These are phyloP conservation scores for Diaporthe ilicicola DNA, from an alignment of 2,329 filamentous ascomycete species.

Conservation along the genomic window DNA sequence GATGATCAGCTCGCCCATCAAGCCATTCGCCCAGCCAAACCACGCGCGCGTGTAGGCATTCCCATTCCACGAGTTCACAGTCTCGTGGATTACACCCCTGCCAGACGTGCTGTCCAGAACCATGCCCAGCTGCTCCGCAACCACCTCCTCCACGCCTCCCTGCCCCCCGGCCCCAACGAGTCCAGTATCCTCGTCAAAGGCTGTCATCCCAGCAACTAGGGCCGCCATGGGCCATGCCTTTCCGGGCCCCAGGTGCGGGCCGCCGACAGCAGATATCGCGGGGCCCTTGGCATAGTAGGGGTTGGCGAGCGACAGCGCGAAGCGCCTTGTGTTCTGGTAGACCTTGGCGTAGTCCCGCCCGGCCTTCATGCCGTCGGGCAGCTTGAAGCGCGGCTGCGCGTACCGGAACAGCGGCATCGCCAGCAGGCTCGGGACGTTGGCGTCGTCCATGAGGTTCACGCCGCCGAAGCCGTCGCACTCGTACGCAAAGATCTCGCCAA, in stretches of 20 bases:
- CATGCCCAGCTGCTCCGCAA: constrained; percentile 45
- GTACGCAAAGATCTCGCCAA: constrained; percentile 77
- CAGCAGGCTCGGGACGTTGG: constrained; percentile 74
- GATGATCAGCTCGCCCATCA: constrained; percentile 52
- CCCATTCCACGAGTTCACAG: constrained; percentile 52
- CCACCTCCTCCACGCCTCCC: constrained; percentile 41
- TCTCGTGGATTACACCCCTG: constrained; percentile 58
- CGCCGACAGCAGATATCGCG: constrained; percentile 77
- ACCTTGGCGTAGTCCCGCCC: constrained; percentile 62
- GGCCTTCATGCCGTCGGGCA: constrained; percentile 6
- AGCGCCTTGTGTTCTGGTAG: constrained; percentile 82
- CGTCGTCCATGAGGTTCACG: constrained; percentile 74
- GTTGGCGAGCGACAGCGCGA: constrained; percentile 79
- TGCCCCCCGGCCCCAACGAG: constrained; percentile 39
- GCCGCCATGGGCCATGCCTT: constrained; percentile 66
- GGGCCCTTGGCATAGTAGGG: constrained; percentile 78
- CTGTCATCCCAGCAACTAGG: constrained; percentile 62
- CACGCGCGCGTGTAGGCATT: constrained; percentile 53
- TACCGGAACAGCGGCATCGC: constrained; percentile 72
- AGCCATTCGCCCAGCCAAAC: constrained; percentile 55
- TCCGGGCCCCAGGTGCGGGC: constrained; percentile 68
- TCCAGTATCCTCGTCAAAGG: constrained; percentile 39
- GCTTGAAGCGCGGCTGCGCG: constrained; percentile 32
- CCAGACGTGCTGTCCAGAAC: constrained; percentile 51
- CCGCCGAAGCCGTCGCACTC: constrained; percentile 80